These are phyloP conservation scores for Chionographis japonica DNA, from an alignment of 106 monocot genomes.

Conservation along the genomic window DNA sequence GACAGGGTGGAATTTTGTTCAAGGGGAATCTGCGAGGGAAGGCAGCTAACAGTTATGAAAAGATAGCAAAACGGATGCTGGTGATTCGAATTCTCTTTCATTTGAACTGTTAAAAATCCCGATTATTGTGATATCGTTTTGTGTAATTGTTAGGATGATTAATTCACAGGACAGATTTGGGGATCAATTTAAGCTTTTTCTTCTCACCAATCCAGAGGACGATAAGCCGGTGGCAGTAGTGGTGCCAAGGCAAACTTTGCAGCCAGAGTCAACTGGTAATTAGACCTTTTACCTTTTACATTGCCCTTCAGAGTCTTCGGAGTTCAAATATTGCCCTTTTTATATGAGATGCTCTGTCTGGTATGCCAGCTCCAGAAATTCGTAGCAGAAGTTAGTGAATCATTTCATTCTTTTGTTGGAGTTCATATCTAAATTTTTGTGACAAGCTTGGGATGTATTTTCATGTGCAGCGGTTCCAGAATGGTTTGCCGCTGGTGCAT, in stretches of 20 bases:
- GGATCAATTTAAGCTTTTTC: slow-evolving; percentile 84
- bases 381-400: not conserved
- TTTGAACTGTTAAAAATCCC: not conserved
- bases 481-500: slow-evolving; percentile 90
- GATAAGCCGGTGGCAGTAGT: slow-evolving; percentile 91
- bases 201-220: slow-evolving; percentile 91
- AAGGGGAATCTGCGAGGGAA: slow-evolving; percentile 87
- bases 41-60: slow-evolving; percentile 76
- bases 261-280: slow-evolving; percentile 71
- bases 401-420: not conserved
- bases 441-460: slow-evolving; percentile 7
- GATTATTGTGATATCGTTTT: slow-evolving; percentile 11
- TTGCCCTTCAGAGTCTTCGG: not conserved
- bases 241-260: slow-evolving; percentile 68
- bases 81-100: slow-evolving; percentile 26
- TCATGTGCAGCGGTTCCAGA: slow-evolving; percentile 83
- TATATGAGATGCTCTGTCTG: not conserved
- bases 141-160: slow-evolving; percentile 27
- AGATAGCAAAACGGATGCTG: slow-evolving; percentile 75
- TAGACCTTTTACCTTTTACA: not conserved
- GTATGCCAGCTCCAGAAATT: not conserved
- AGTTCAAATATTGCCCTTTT: not conserved
- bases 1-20: slow-evolving; percentile 80
- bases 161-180: slow-evolving; percentile 84
- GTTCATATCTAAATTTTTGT: not conserved